Percentiles rank a stretch among this genome's conserved stretches.
Evolutionary conservation across 1,139 yeast species (phyloP).

Genomic region (Pichia sp.): DNA sequence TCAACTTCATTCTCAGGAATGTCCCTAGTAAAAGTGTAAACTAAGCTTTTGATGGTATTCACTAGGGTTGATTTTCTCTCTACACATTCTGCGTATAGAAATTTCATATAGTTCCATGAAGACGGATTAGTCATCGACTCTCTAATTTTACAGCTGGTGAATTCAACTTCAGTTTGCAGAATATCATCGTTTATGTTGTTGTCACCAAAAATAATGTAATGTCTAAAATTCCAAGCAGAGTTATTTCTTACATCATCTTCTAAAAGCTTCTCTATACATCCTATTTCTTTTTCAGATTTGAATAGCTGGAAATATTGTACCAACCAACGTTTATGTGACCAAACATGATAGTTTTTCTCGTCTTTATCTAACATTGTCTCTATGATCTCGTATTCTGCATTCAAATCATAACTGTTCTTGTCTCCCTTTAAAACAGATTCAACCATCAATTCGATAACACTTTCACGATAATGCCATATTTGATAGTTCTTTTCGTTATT

Average conservation of each 20-base stretch:
- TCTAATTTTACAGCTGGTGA: slow-evolving; percentile 39
- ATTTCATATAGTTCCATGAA: slow-evolving; percentile 64
- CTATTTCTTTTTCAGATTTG: slow-evolving; percentile 42
- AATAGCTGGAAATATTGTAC: slow-evolving; percentile 47
- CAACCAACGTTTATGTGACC: slow-evolving; percentile 88
- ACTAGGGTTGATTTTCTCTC: background rate
- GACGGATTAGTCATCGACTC: slow-evolving; percentile 76
- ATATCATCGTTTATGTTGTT: background rate
- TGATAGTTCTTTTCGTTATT: slow-evolving; percentile 88
- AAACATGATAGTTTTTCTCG: slow-evolving; percentile 87
- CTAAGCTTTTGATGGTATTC: slow-evolving; percentile 30
- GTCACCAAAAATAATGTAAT: slow-evolving; percentile 41
- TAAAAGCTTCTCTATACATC: slow-evolving; percentile 44
- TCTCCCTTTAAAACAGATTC: slow-evolving; percentile 17
- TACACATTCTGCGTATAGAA: slow-evolving; percentile 3
- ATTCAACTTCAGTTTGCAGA: slow-evolving; percentile 39
- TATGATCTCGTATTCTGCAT: slow-evolving; percentile 56
- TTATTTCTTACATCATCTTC: slow-evolving; percentile 71
- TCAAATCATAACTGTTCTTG: slow-evolving; percentile 33
- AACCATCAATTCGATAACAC: slow-evolving; percentile 37
- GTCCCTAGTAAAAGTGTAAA: slow-evolving; percentile 27
- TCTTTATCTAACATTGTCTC: slow-evolving; percentile 68
- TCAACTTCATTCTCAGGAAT: slow-evolving; percentile 15
- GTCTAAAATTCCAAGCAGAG: slow-evolving; percentile 91
- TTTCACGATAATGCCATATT: slow-evolving; percentile 87